Evolutionary conservation across 179 eudicot genomes (phyloP), one percentile per base, ranked within the genome.

Genomic region (Spergularia azorica): DNA sequence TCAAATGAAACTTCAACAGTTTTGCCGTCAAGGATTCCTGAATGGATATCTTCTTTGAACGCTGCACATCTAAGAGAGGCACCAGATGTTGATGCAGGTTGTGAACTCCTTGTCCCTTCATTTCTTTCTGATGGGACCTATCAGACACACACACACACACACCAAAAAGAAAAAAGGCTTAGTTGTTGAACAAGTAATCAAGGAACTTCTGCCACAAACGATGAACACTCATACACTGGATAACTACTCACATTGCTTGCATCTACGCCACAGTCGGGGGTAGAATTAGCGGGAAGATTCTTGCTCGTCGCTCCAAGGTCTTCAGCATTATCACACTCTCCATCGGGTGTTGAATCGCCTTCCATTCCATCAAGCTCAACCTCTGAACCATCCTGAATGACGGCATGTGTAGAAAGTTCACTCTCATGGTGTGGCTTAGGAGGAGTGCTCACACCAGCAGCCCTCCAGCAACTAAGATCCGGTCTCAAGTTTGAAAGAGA

Each of bases 1-100:
- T 93, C 96, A 79, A 95, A 93, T 41, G 97, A 87, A 81, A 95
- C 95, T 63, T 87, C 87, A 48, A 90, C 73, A 17, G 88, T 78
- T 63, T 85, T 86, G 20, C 96, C 96, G 82, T 91, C 90, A 67
- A 95, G 75, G 71, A 95, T 86, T 63, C 82, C 84, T 9, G 92
- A 85, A 69, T 70, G 84, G 52, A 93, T 87, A 41, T 89, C 92
- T 84, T 93, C 97, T 80, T 80, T 93, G 70, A 95, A 90, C 26
- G 85, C 87, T 62, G 94, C 86, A 78, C 89, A 87, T 79, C 92
- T 90, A 17, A 81, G 61, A 72, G 91, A 85, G 68, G 80, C 75
- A 46, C 90, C 91, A 52, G 95, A 84, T 71, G 88, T 81, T 74
- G 96, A 86, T 41, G 88, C 87, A 54, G 92, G 86, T 72, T 79